Base-by-base conservation (phyloP, 495 filamentous ascomycete species). In the Hypoxylon lienhwacheense region DNA sequence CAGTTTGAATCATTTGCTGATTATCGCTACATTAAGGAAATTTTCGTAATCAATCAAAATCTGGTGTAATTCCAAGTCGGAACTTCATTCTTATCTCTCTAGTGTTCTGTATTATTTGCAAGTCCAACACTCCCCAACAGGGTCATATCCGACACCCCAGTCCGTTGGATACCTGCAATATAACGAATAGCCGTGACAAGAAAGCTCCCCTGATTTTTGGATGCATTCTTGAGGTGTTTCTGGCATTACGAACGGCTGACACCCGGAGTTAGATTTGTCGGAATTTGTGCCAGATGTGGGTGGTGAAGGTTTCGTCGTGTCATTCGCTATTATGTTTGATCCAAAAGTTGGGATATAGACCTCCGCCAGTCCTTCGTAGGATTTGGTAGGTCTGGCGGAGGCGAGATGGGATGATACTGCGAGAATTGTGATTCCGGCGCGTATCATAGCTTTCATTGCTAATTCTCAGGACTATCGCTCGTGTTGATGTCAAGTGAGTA, bases 91-190 rank as follows among this genome's bases (percentile, higher is more conserved):
- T 16, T 16, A 1, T 19, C 42, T 26, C 7, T 4, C 17, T 32
- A 0, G 4, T 36, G 7, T 17, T 3, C n/a, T n/a, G n/a, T 5
- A 8, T 28, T 41, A 53, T 47, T 59, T 52, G 22, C 56, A 60
- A 2, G 56, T 46, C 56, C 56, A 60, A 20, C 56, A 60, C 17
- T 60, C 56, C 0, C 56, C 56, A 12, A 54, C 8, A 1, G 32
- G 32, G 2, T 60, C 56, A 20, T 60, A 60, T 7, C 36, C 56
- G 7, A 50, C 50, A 2, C 56, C 56, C 32, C 37, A 60, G 11
- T 54, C 50, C 1, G 56, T 55, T 6, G 56, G 56, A 20, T 40
- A 53, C 14, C 48, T 48, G 32, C 55, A 59, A 21, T 60, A 60
- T 12, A 60, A 12, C 3, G 45, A 50, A 8, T 28, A 36, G 3